These are phyloP conservation scores for Mycena sp. DNA, from an alignment of 1,284 basidiomycete species.

Conservation along the genomic window DNA sequence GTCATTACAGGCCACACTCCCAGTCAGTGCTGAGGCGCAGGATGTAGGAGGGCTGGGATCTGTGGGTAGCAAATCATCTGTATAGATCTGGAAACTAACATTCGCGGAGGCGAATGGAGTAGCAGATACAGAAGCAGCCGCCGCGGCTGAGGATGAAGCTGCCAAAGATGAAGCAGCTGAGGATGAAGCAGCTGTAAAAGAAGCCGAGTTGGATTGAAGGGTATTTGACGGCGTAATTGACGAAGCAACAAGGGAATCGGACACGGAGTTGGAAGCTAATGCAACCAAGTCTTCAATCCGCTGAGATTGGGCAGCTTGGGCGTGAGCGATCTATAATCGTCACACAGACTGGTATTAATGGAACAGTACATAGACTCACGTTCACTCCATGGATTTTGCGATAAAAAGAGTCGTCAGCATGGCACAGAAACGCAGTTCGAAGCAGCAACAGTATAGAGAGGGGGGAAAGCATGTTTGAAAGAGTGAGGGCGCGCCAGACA, in stretches of 20 bases:
- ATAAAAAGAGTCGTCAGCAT: not conserved
- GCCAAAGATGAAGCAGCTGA: not conserved
- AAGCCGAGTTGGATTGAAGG: not conserved
- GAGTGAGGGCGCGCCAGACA: no score
- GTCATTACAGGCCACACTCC: conserved; percentile 3
- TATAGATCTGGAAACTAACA: conserved; percentile 14
- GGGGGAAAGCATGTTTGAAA: no score
- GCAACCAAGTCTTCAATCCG: conserved; percentile 3
- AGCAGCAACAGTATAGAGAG: no score
- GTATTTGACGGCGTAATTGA: not conserved
- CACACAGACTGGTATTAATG: not conserved
- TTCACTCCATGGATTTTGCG: not conserved
- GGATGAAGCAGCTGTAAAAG: not conserved
- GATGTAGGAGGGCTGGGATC: not conserved
- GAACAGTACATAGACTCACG: not conserved
- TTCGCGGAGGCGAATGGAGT: not conserved
- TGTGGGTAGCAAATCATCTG: not conserved
- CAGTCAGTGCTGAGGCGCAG: conserved; percentile 16
- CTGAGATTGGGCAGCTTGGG: conserved; percentile 2
- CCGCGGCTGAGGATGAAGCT: not conserved
- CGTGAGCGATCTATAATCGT: conserved; percentile 1
- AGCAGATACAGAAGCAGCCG: not conserved
- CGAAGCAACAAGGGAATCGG: not conserved
- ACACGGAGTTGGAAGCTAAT: not conserved
- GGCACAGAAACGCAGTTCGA: not conserved